These are phyloP conservation scores for Nicotiana paniculata DNA, from an alignment of 257 asterid species.

Conservation along the genomic window DNA sequence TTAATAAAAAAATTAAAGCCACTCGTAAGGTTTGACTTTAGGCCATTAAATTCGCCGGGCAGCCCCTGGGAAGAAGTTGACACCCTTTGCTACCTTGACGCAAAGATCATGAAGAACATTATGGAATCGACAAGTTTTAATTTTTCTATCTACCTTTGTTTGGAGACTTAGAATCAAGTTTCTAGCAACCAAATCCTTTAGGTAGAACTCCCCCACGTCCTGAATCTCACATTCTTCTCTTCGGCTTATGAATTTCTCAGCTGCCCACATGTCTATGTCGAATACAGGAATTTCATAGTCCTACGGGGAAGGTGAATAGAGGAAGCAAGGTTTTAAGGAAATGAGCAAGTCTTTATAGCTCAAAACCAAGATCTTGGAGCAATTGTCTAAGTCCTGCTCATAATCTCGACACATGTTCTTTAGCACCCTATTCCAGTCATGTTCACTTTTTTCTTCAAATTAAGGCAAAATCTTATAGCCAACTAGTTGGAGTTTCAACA, in stretches of 20 bases:
- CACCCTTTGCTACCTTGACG: neutral
- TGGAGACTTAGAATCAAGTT: slow-evolving; percentile 5
- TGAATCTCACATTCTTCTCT: neutral
- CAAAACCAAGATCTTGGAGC: slow-evolving; percentile 2
- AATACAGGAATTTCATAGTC: slow-evolving; percentile 7
- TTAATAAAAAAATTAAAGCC: no score
- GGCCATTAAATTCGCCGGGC: no score
- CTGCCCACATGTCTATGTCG: slow-evolving; percentile 15
- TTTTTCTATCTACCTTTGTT: neutral
- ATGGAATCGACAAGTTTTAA: slow-evolving; percentile 7
- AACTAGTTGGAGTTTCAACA: no score
- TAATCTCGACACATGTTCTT: slow-evolving; percentile 1
- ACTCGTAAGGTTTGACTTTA: no score
- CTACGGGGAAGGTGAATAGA: slow-evolving; percentile 7
- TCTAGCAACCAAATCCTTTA: neutral
- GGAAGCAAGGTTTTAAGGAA: slow-evolving; percentile 4
- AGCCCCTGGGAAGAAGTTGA: neutral
- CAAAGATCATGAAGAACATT: neutral
- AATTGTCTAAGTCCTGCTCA: neutral
- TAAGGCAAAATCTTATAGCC: no score
- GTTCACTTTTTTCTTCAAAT: slow-evolving; percentile 2
- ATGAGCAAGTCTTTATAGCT: slow-evolving; percentile 16
- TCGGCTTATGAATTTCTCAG: slow-evolving; percentile 8
- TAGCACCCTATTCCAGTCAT: slow-evolving; percentile 9
- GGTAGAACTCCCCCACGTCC: neutral